Evolutionary conservation across 345 rosid genomes (phyloP).

Genomic region (Psidium friedrichsthalianum): DNA sequence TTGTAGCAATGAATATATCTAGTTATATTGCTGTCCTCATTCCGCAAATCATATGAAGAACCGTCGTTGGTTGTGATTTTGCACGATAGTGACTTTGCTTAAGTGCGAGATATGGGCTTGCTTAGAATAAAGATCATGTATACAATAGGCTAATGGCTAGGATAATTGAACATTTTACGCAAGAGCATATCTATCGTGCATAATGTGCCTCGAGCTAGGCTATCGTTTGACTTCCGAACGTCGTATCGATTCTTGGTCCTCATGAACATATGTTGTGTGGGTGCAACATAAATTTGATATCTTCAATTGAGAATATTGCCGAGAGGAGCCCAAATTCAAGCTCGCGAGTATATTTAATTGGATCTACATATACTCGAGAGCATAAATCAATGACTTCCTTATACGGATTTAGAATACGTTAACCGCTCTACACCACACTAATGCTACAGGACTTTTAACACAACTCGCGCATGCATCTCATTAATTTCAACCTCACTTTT

Average conservation of each 20-base stretch:
- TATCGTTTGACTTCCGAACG: background rate
- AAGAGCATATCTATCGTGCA: background rate
- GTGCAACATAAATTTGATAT: background rate
- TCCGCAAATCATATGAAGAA: background rate
- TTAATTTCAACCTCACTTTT: background rate
- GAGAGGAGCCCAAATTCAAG: background rate
- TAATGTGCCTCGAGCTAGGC: background rate
- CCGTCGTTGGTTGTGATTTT: background rate
- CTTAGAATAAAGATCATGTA: background rate
- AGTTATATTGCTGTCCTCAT: background rate
- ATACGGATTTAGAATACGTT: background rate
- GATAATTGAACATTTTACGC: background rate
- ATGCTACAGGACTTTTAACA: background rate
- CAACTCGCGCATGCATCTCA: background rate
- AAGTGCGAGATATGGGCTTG: background rate
- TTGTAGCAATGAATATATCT: background rate
- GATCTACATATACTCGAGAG: background rate
- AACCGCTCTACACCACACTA: fast-evolving
- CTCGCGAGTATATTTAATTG: background rate
- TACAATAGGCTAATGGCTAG: background rate
- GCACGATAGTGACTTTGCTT: background rate
- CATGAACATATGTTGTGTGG: background rate
- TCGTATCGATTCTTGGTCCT: background rate
- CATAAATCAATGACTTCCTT: background rate
- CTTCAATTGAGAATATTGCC: fast-evolving